phyloP scores from a whole-genome alignment of 2,329 filamentous ascomycete genomes.

The Hymenoscyphus fraxineus region DNA sequence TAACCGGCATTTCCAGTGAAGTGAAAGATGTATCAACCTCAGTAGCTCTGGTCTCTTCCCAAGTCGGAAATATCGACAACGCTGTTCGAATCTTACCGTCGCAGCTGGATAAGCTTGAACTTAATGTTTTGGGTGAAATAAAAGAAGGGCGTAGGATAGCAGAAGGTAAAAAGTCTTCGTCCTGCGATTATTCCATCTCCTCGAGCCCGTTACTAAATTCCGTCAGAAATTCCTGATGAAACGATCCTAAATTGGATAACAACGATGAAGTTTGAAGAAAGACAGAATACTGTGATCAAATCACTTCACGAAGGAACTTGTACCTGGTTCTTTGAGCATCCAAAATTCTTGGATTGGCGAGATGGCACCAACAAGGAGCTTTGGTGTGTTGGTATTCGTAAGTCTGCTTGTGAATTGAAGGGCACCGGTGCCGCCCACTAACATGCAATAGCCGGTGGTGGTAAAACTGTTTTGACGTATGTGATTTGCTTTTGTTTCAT shows the following conservation, averaged over 20 bases:
- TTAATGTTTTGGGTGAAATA: background rate
- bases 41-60: background rate
- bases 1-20: background rate
- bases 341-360: background rate
- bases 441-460: background rate
- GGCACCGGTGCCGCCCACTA: background rate
- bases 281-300: background rate
- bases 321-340: background rate
- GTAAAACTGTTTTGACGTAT: background rate
- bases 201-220: background rate
- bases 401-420: background rate
- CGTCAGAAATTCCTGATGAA: background rate
- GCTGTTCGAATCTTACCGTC: background rate
- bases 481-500: background rate
- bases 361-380: background rate
- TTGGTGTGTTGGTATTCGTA: background rate
- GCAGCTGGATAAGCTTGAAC: background rate
- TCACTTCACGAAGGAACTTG: background rate
- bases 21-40: background rate
- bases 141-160: background rate
- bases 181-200: background rate
- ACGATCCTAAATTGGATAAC: background rate
- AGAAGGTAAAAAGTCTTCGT: background rate
- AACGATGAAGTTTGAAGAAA: background rate
- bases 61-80: background rate